phyloP scores from a whole-genome alignment of 148 eudicot species.

The Fagopyrum homotropicum region DNA sequence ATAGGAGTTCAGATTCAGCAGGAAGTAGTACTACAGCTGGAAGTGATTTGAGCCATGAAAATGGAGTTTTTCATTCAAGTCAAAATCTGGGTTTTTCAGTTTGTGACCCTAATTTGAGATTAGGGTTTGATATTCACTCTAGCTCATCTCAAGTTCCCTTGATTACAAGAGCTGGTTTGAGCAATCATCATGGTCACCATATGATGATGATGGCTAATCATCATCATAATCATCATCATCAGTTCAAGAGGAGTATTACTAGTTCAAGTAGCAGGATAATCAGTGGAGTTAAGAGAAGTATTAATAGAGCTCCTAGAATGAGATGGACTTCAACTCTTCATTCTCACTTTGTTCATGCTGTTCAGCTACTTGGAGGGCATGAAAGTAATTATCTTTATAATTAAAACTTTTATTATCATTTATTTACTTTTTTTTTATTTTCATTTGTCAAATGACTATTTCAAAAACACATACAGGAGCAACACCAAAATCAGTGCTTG shows the following conservation, averaged over 20 bases:
- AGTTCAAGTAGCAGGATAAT: background rate
- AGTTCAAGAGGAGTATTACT: slow-evolving; percentile 47
- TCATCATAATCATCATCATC: slow-evolving; percentile 37
- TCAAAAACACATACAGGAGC: slow-evolving; percentile 46
- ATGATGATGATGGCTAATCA: slow-evolving; percentile 20
- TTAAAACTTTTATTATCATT: background rate
- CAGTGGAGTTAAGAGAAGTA: slow-evolving; percentile 44
- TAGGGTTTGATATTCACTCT: slow-evolving; percentile 32
- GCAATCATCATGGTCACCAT: background rate
- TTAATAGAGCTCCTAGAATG: slow-evolving; percentile 81
- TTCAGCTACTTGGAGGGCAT: slow-evolving; percentile 96
- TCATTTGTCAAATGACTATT: background rate
- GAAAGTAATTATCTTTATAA: slow-evolving; percentile 47
- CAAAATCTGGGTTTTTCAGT: background rate
- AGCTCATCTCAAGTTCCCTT: slow-evolving; percentile 6
- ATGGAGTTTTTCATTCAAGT: slow-evolving; percentile 5
- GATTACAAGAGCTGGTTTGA: background rate
- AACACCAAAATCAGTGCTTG: slow-evolving; percentile 91
- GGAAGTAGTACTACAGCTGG: slow-evolving; percentile 31
- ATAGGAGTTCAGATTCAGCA: slow-evolving; percentile 29
- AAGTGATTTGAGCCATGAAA: slow-evolving; percentile 50
- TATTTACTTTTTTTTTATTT: background rate
- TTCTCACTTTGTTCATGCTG: slow-evolving; percentile 93
- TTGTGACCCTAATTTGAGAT: slow-evolving; percentile 29
- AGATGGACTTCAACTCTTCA: slow-evolving; percentile 98